Conservation (phyloP, 148 eudicot species). For the Amaranthus cruentus region DNA sequence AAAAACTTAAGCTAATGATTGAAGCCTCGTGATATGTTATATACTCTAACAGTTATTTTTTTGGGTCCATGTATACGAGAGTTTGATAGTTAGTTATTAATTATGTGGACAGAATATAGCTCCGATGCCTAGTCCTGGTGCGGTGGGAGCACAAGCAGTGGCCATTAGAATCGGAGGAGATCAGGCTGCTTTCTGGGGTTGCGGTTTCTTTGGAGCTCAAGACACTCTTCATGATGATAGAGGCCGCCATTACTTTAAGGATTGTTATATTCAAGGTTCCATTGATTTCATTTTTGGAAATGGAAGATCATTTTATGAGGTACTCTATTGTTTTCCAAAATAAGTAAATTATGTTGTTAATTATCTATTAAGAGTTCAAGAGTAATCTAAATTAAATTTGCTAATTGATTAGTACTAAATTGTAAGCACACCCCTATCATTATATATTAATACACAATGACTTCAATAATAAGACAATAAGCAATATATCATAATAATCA, state of each 20-base stretch:
- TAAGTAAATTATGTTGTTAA: no score
- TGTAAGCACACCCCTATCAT: neutral
- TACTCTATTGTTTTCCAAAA: no score
- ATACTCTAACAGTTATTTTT: no score
- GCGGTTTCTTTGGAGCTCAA: slow-evolving; percentile 94
- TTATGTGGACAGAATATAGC: slow-evolving; percentile 57
- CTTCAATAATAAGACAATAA: neutral
- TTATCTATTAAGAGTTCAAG: no score
- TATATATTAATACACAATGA: neutral
- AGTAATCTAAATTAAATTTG: no score
- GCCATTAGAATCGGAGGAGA: slow-evolving; percentile 79
- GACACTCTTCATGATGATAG: slow-evolving; percentile 89
- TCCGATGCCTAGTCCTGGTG: slow-evolving; percentile 81
- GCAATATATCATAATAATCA: neutral
- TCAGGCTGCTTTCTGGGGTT: slow-evolving; percentile 85
- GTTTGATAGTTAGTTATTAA: neutral
- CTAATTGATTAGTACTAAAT: no score
- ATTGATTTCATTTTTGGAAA: slow-evolving; percentile 88
- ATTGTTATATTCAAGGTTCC: slow-evolving; percentile 89
- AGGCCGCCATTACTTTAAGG: slow-evolving; percentile 93
- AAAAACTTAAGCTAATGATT: no score
- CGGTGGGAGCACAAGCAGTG: slow-evolving; percentile 83
- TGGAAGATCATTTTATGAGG: slow-evolving; percentile 64
- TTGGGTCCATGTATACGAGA: neutral
- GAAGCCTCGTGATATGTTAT: no score